Conservation (phyloP, 768 basidiomycete genomes). For the Inosperma sp. region DNA sequence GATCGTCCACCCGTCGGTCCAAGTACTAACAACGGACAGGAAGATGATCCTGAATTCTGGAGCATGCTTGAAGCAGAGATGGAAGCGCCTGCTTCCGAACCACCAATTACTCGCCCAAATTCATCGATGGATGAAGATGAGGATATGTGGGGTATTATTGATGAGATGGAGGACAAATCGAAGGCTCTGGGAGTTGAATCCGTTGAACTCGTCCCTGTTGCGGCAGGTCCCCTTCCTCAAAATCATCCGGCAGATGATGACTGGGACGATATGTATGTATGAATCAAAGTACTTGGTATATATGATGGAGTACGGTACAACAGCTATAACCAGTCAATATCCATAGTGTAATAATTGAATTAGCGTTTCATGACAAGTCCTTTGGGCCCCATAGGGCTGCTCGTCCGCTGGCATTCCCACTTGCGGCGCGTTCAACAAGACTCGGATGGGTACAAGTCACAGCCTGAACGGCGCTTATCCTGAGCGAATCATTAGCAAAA, state of each 20-base stretch:
- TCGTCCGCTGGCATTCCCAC: constrained; percentile 74
- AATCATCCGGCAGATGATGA: constrained; percentile 36
- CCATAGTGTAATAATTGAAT: neutral
- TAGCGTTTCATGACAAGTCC: constrained; percentile 15
- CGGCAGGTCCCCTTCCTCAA: constrained; percentile 1
- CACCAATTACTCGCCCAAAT: constrained; percentile 18
- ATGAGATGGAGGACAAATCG: constrained; percentile 45
- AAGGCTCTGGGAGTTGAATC: constrained; percentile 14
- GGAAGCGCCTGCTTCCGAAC: constrained; percentile 20
- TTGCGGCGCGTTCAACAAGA: constrained; percentile 67
- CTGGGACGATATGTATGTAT: constrained; percentile 65
- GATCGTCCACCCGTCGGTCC: neutral
- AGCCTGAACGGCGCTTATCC: constrained; percentile 81
- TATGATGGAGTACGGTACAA: constrained; percentile 10
- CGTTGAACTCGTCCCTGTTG: constrained; percentile 12
- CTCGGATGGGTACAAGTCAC: constrained; percentile 85
- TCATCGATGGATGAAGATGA: constrained; percentile 44
- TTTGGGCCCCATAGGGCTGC: constrained; percentile 71
- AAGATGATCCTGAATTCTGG: constrained; percentile 68
- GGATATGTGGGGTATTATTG: constrained; percentile 69
- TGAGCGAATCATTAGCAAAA: constrained; percentile 24
- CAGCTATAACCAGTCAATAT: constrained; percentile 5
- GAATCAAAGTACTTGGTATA: too few species aligned
- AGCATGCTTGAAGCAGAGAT: constrained; percentile 51
- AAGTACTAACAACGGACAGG: constrained; percentile 18